Evolutionary conservation across 73 alveolate genomes (phyloP), one percentile per base, ranked within the genome.

Genomic region (Paramecium pentaurelia): DNA sequence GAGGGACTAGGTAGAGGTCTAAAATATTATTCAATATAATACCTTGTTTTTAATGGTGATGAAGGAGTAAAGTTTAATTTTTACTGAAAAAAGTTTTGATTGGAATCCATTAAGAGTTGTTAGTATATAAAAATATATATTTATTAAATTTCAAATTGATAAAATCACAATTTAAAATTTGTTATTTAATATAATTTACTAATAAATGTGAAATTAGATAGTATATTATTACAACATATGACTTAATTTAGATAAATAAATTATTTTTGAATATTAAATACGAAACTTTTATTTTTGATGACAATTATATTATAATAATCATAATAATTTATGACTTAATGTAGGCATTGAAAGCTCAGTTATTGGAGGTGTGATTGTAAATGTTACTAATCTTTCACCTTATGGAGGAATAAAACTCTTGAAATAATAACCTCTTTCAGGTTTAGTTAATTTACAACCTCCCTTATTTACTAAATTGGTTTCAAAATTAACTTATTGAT

Each of bases 361-460:
- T 64, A 64, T 64, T 64, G 84, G 84, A 32, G 91, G 91, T 22
- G 47, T 80, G 37, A 80, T 80, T 27, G 71, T 80, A 18, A 80
- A 45, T 45, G 58, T 42, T 0, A 80, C 91, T 44, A 80, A 45
- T 80, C 58, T 49, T 28, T 80, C 91, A 22, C 58, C 47, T 80
- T 47, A n/a, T 18, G 91, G 73, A 20, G 47, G 47, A 16, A 80
- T 38, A 25, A 80, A 45, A 22, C 47, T 47, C 77, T 80, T 49
- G n/a, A 80, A 80, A 25, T 40, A 49, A 45, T 14, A 20, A 16
- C 91, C 94, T 71, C 94, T 89, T 45, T 71, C 70, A 28, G 94
- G 94, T 32, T 89, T 89, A 12, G 49, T 32, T 27, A 64, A 64
- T 64, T 64, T 64, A 27, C 84, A 64, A 8, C 51, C 42, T 64